Base-by-base conservation (phyloP, 345 rosid species). In the Garcia nutans region DNA sequence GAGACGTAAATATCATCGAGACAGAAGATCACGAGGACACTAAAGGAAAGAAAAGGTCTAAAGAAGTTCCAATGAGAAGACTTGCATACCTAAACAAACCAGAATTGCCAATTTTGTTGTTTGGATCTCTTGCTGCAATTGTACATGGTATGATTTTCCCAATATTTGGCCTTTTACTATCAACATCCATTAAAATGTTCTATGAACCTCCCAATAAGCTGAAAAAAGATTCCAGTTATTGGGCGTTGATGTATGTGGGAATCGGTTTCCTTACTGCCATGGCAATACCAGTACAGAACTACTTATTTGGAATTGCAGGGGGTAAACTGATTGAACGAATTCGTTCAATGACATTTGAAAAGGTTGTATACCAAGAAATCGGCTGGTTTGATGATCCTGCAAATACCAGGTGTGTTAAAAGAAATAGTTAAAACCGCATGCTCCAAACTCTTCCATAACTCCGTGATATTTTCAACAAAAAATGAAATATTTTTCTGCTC, bases 321-420 rank as follows among this genome's bases (percentile, higher is more conserved):
- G 91, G 97, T n/a, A 89, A 83, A 60, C 68, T 94, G 82, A 88
- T 94, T 10, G 79, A 82, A 79, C 82, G 97, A 70, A 91, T 92
- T 45, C 84, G 98, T 19, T 79, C 88, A 19, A 65, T 86, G 87
- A 85, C 90, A 1, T 94, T 94, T 75, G 87, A 88, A 79, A 91
- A 89, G 79, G 89, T 92, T 26, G 97, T 89, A 55, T 91, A 89
- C 82, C 97, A 92, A 77, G 88, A 92, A 62, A 92, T 94, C 67
- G 84, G 92, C 78, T 94, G 96, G 94, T 94, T 94, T 23, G 98
- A 94, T 66, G 93, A 90, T 74, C 83, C 93, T 62, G 77, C 86
- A 23, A 92, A 94, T 72, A 84, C 98, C 8, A 94, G 93, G 93
- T 86, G 41, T 26, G 77, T 66, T 28, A 3, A 31, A 23, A 50